Evolutionary conservation across 2,329 filamentous ascomycete species (phyloP).

Genomic region (Cladosporium oxysporum): DNA sequence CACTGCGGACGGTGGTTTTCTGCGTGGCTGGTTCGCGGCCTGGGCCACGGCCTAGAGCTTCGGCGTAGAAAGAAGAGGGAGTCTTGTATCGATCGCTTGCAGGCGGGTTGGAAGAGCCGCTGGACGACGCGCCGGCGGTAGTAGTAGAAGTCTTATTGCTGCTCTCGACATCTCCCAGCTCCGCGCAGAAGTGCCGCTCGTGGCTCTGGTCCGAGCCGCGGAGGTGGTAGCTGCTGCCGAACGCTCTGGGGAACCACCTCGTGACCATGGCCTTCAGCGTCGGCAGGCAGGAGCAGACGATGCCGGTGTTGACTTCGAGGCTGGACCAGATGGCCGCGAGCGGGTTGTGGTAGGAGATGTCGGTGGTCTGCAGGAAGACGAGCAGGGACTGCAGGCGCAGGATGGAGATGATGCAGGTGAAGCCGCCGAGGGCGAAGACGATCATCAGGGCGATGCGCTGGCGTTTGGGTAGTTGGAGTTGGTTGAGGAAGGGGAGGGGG

Average conservation of each 20-base stretch:
- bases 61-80: neutral
- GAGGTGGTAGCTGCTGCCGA: conserved; percentile 23
- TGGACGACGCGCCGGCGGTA: neutral
- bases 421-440: conserved; percentile 39
- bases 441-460: conserved; percentile 38
- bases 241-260: conserved; percentile 38
- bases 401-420: conserved; percentile 37
- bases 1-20: neutral
- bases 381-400: conserved; percentile 36
- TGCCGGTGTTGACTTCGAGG: conserved; percentile 40
- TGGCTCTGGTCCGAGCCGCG: conserved; percentile 12
- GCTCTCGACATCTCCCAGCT: neutral
- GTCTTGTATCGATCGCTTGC: neutral
- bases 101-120: neutral
- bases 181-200: neutral
- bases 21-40: neutral
- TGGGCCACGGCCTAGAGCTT: neutral
- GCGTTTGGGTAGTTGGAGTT: conserved; percentile 37
- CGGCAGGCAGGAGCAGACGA: conserved; percentile 41
- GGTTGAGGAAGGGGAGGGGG: conserved; percentile 37
- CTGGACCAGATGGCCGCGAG: conserved; percentile 39
- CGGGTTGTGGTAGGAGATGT: conserved; percentile 36
- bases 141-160: neutral
- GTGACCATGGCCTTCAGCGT: conserved; percentile 42
- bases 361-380: conserved; percentile 28